A percentile compares a stretch with the other conserved stretches of the same genome.
Evolutionary conservation across 495 filamentous ascomycete genomes (phyloP).

Genomic region (Aspergillus ellipticus): DNA sequence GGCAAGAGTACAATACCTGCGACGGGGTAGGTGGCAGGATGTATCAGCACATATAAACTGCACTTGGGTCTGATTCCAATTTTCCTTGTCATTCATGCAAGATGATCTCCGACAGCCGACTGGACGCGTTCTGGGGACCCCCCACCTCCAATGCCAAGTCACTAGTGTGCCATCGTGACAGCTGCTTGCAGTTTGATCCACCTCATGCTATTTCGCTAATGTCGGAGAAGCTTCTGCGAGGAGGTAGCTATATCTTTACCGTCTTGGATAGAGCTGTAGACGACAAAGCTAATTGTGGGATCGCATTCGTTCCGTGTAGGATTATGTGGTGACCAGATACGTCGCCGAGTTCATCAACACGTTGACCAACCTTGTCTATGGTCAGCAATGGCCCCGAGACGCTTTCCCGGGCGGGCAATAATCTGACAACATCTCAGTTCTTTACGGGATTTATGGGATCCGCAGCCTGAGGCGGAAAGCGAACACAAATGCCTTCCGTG

Average conservation of each 20-base stretch:
- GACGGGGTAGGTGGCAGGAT: no score
- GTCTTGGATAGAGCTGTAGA: background rate
- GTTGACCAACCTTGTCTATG: slow-evolving; percentile 49
- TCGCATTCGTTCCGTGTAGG: no score
- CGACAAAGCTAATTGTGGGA: background rate
- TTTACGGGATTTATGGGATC: slow-evolving; percentile 38
- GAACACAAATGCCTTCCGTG: slow-evolving; percentile 17
- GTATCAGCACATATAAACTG: no score
- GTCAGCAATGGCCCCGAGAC: background rate
- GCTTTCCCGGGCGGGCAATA: background rate
- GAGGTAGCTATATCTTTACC: slow-evolving; percentile 6
- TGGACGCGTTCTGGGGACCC: slow-evolving; percentile 15
- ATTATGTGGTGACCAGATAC: slow-evolving; percentile 52
- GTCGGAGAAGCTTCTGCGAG: slow-evolving; percentile 14
- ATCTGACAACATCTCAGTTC: slow-evolving; percentile 16
- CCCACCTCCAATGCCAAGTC: slow-evolving; percentile 13
- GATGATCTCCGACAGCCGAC: background rate
- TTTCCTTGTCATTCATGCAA: background rate
- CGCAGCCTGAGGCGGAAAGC: slow-evolving; percentile 18
- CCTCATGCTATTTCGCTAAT: no score
- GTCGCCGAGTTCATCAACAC: slow-evolving; percentile 57
- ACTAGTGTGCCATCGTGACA: no score
- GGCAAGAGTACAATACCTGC: no score
- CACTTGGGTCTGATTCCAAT: no score
- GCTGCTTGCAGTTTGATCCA: background rate